A percentile compares a stretch with the other conserved stretches of the same genome.
Conservation (phyloP, 768 basidiomycete species). For the Suillus alpinus region DNA sequence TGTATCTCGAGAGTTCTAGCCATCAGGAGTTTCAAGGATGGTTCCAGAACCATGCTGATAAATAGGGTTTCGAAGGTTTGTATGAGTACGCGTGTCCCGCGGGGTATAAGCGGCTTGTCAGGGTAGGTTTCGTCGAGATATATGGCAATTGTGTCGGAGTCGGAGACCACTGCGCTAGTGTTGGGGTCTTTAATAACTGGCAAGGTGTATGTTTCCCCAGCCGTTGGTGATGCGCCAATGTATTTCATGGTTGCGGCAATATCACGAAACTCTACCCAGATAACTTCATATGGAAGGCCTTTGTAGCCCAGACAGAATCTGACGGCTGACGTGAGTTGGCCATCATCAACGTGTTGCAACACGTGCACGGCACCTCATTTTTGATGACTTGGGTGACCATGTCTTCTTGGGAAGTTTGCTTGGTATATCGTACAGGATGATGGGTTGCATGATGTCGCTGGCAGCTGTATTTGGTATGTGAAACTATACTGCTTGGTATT, state of each 20-base stretch:
- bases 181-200: slow-evolving; percentile 44
- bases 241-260: slow-evolving; percentile 26
- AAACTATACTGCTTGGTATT: not conserved
- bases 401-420: not conserved
- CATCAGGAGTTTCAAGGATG: not conserved
- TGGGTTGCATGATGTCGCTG: not conserved
- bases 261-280: slow-evolving; percentile 50
- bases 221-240: not conserved
- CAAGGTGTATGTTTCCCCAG: slow-evolving; percentile 34
- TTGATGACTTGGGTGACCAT: not conserved
- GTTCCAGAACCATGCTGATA: not conserved
- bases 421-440: not conserved
- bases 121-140: slow-evolving; percentile 49
- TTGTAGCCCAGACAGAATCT: slow-evolving; percentile 33
- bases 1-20: not conserved
- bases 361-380: not conserved
- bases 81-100: not conserved
- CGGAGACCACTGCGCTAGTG: slow-evolving; percentile 33
- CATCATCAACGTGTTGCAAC: not conserved
- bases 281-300: slow-evolving; percentile 39
- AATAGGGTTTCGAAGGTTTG: not conserved
- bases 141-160: slow-evolving; percentile 42
- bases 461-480: not conserved
- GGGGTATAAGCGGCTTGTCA: slow-evolving; percentile 7
- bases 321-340: not conserved